These are phyloP conservation scores for Lolium multiflorum DNA, from an alignment of 176 grass and related monocot genomes.

Conservation along the genomic window DNA sequence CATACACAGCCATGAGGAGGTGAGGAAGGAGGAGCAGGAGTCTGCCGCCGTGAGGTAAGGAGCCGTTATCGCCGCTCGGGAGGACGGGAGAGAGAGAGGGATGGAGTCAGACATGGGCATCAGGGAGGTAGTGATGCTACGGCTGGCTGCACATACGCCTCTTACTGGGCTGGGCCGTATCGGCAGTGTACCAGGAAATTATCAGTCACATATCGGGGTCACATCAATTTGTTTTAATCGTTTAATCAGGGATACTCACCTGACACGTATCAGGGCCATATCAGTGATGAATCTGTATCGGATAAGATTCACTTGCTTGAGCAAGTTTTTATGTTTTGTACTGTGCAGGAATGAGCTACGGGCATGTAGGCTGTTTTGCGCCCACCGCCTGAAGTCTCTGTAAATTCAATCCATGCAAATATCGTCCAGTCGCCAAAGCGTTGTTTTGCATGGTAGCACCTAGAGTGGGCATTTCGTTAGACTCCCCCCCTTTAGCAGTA, in stretches of 20 bases:
- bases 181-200: no score
- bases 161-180: no score
- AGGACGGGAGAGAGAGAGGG: not conserved
- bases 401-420: slow-evolving; percentile 13
- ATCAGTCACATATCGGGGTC: no score
- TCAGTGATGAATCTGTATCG: not conserved
- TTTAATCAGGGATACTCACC: no score
- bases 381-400: slow-evolving; percentile 1
- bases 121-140: no score
- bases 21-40: not conserved
- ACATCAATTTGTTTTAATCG: no score
- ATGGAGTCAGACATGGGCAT: not conserved
- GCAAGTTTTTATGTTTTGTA: not conserved
- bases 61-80: not conserved
- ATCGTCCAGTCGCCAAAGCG: not conserved
- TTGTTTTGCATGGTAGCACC: slow-evolving; percentile 13
- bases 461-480: slow-evolving; percentile 20
- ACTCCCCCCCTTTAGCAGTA: not conserved
- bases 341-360: not conserved
- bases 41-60: no score
- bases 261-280: not conserved
- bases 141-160: no score
- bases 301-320: not conserved
- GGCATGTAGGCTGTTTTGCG: not conserved
- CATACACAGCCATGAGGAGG: not conserved